Percentiles rank a stretch among this genome's conserved stretches.
phyloP scores from a whole-genome alignment of 805 yeast genomes.

The Danielozyma ontarioensis region DNA sequence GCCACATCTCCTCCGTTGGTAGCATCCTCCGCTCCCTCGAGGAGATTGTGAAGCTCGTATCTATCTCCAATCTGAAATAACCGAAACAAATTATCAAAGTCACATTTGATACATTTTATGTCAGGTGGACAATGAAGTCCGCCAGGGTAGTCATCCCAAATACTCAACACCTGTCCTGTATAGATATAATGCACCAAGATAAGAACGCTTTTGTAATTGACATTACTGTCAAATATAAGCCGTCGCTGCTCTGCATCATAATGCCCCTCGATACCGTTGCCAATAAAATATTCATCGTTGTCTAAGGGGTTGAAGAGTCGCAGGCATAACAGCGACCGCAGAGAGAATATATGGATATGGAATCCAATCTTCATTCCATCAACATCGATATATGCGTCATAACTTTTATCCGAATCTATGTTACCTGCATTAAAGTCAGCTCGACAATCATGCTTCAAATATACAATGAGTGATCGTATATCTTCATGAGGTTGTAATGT shows the following conservation, averaged over 20 bases:
- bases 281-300: conserved; percentile 16
- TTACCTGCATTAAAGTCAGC: background rate
- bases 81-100: conserved; percentile 21
- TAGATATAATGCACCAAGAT: conserved; percentile 43
- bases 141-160: conserved; percentile 41
- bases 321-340: conserved; percentile 24
- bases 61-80: conserved; percentile 17
- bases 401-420: conserved; percentile 17
- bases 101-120: conserved; percentile 20
- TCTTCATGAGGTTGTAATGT: background rate
- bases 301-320: conserved; percentile 16
- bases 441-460: background rate
- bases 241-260: conserved; percentile 9
- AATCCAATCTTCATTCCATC: conserved; percentile 27
- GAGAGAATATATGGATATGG: conserved; percentile 26
- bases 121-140: conserved; percentile 22
- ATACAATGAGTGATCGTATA: background rate
- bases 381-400: conserved; percentile 27
- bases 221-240: conserved; percentile 15
- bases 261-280: conserved; percentile 19
- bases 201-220: conserved; percentile 35
- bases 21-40: conserved; percentile 10
- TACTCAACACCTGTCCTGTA: conserved; percentile 38
- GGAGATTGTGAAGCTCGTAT: conserved; percentile 10
- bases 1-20: conserved; percentile 33